Evolutionary conservation across 306 rosid genomes (phyloP).

Genomic region (Sesbania bispinosa): DNA sequence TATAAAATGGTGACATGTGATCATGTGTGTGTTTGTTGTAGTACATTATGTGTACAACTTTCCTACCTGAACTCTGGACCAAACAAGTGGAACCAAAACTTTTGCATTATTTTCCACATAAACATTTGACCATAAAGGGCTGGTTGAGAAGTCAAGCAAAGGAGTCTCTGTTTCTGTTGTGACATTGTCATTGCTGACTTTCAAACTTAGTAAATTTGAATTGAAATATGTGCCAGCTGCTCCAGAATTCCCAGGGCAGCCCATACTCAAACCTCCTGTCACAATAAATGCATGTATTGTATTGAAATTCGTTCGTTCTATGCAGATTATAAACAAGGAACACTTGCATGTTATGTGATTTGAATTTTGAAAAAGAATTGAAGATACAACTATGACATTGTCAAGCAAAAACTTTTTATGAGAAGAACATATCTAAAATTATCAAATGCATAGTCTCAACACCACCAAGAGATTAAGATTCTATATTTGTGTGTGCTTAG

Average conservation of each 20-base stretch:
- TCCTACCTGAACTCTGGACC: constrained; percentile 96
- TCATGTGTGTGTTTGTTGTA: not conserved
- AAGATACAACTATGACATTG: constrained; percentile 6
- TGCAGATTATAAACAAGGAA: not conserved
- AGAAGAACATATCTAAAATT: constrained; percentile 13
- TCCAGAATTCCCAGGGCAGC: constrained; percentile 92
- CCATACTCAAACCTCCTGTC: constrained; percentile 89
- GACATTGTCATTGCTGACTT: constrained; percentile 89
- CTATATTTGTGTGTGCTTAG: not conserved
- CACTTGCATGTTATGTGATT: constrained; percentile 5
- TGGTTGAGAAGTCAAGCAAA: constrained; percentile 91
- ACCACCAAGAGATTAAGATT: constrained; percentile 7
- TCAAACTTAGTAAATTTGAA: constrained; percentile 81
- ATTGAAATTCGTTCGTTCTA: constrained; percentile 18
- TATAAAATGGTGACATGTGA: not conserved
- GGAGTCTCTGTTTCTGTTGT: constrained; percentile 98
- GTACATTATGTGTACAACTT: constrained; percentile 20
- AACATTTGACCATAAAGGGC: constrained; percentile 92
- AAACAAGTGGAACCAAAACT: constrained; percentile 96
- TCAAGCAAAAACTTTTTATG: constrained; percentile 7
- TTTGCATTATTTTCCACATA: constrained; percentile 94
- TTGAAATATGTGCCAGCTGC: constrained; percentile 98
- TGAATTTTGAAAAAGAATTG: not conserved
- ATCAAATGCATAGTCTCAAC: constrained; percentile 1
- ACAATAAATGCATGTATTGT: constrained; percentile 31